phyloP scores from a whole-genome alignment of 1,284 basidiomycete species.

The Malassezia brasiliensis region DNA sequence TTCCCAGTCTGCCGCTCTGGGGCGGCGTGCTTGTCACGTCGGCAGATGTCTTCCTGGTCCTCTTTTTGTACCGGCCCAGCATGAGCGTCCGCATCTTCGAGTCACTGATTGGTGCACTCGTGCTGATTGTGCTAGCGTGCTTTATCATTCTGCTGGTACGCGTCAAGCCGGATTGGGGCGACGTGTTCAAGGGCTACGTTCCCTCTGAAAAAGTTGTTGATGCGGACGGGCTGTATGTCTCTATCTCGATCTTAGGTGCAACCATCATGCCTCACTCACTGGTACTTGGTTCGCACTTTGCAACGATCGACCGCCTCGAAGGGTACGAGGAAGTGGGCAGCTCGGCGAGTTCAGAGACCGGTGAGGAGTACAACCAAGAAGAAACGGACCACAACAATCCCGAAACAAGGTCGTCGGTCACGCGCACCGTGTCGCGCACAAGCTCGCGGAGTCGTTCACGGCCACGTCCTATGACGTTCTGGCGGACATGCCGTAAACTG shows the following conservation, averaged over 20 bases:
- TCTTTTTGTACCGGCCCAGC: constrained; percentile 49
- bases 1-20: constrained; percentile 58
- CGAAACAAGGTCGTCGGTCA: background rate
- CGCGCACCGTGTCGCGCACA: background rate
- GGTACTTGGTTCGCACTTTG: constrained; percentile 67
- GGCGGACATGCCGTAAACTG: background rate
- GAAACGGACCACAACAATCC: background rate
- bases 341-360: background rate
- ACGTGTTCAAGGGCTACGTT: constrained; percentile 73
- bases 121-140: constrained; percentile 53
- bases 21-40: constrained; percentile 63
- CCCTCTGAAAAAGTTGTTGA: constrained; percentile 60
- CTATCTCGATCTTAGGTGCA: constrained; percentile 55
- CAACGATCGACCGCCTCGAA: constrained; percentile 29
- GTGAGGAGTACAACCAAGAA: background rate
- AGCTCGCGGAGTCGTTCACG: background rate
- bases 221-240: constrained; percentile 62
- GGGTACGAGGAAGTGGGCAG: background rate
- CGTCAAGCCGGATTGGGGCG: constrained; percentile 65
- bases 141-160: constrained; percentile 70
- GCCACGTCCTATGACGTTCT: background rate
- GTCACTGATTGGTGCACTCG: constrained; percentile 58
- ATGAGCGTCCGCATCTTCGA: constrained; percentile 56
- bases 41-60: constrained; percentile 68
- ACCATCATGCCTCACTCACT: constrained; percentile 76